A percentile compares a stretch with the other conserved stretches of the same genome.
Evolutionary conservation across 176 grass and related monocot species (phyloP).

Genomic region (Oryza brachyantha): DNA sequence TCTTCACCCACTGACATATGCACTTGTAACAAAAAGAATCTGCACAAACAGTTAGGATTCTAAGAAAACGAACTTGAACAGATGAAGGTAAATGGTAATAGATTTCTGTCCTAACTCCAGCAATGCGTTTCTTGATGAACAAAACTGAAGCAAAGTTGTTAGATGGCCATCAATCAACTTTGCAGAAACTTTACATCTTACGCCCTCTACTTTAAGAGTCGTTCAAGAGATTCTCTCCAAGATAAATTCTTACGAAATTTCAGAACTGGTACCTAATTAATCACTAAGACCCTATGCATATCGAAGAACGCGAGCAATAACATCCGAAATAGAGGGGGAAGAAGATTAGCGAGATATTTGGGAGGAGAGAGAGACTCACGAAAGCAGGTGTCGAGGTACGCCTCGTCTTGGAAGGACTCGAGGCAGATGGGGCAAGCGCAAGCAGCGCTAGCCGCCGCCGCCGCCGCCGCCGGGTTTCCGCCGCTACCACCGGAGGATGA

Average conservation of each 20-base stretch:
- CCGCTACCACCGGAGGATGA: neutral
- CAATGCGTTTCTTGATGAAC: neutral
- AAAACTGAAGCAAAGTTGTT: neutral
- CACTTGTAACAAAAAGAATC: slow-evolving; percentile 69
- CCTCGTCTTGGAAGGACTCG: slow-evolving; percentile 51
- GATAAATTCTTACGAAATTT: neutral
- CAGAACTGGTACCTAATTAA: too few species aligned
- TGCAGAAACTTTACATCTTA: neutral
- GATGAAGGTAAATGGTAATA: neutral
- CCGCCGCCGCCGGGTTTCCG: too few species aligned
- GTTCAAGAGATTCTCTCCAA: neutral
- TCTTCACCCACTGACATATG: slow-evolving; percentile 53
- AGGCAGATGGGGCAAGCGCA: slow-evolving; percentile 54
- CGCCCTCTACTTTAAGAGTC: neutral
- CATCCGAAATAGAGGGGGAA: neutral
- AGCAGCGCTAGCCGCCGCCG: neutral
- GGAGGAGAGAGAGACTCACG: slow-evolving; percentile 36
- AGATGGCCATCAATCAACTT: neutral
- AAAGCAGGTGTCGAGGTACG: slow-evolving; percentile 63
- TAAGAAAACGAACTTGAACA: neutral
- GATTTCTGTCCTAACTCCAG: neutral
- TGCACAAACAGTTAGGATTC: slow-evolving; percentile 19
- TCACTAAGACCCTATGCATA: neutral
- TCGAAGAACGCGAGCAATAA: neutral
- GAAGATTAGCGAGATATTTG: neutral